These are phyloP conservation scores for Colletotrichum liriopes DNA, from an alignment of 2,329 filamentous ascomycete species.

Conservation along the genomic window DNA sequence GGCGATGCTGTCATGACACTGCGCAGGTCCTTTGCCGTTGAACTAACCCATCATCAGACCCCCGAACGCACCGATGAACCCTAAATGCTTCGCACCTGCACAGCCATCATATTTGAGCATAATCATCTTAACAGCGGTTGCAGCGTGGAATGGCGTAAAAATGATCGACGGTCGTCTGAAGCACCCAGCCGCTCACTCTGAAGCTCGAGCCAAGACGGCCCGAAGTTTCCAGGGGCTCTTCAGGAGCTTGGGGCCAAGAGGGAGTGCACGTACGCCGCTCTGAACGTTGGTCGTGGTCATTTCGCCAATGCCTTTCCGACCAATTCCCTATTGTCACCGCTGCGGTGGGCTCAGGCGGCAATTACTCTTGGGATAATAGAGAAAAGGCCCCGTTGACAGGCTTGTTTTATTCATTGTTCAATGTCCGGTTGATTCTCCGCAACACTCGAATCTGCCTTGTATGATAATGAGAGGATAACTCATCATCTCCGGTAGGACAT, in stretches of 20 bases:
- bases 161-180: constrained; percentile 12
- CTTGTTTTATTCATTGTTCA: not conserved
- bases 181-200: constrained; percentile 1
- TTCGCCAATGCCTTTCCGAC: constrained; percentile 10
- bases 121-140: not conserved
- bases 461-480: not conserved
- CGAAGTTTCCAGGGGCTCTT: not conserved
- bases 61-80: not conserved
- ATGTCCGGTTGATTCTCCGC: not conserved
- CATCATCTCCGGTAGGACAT: not conserved
- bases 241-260: not conserved
- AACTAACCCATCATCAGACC: not conserved
- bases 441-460: not conserved
- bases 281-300: constrained; percentile 6
- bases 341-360: not conserved
- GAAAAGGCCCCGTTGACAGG: not conserved
- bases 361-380: not conserved
- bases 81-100: not conserved
- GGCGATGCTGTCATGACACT: not conserved
- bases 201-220: constrained; percentile 26
- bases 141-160: not conserved
- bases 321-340: not conserved
- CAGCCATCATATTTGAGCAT: not conserved
- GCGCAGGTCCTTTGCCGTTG: not conserved
- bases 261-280: not conserved